Evolutionary conservation across 768 basidiomycete genomes (phyloP), one percentile per base, ranked within the genome.

Genomic region (Mycena metata): DNA sequence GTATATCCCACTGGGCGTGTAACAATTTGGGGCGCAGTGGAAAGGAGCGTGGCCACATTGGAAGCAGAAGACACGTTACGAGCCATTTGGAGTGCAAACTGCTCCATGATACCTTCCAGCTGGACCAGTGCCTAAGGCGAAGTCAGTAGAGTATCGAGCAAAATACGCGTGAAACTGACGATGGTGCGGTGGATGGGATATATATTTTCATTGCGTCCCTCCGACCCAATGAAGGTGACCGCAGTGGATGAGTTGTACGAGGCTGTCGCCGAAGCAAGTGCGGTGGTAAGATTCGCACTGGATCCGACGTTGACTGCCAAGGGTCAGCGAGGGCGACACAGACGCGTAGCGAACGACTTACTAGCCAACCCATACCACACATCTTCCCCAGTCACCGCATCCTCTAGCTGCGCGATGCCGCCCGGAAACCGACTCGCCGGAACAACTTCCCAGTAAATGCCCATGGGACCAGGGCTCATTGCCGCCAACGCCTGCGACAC

Each of bases 1-100:
- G 70, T 79, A 64, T 80, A 87, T 57, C 74, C 74, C 5, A 85
- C 61, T 3, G 86, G 83, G 24, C 76, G 72, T 12, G 78, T 74
- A 17, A 88, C 74, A 9, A 85, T 73, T 39, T 73, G 64, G 1
- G 86, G 85, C 4, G 85, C 83, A 2, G 66, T 76, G 46, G 51
- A 63, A 35, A 83, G 71, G 21, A 87, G 70, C 21, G 61, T 64
- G 17, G 24, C 52, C 6, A 84, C 41, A 47, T 80, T 80, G 9
- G 77, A 49, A 1, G 66, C 50, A 9, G 67, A 46, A 9, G 73
- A 66, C 15, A 76, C 26, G 23, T 73, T 65, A 16, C 57, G 54
- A 1, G 77, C 72, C 64, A 76, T 76, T 57, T 74, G 74, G 15
- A 78, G 35, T 16, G 79, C 70, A 54, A 85, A 80, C 23, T 67